phyloP scores from a whole-genome alignment of 306 rosid genomes.

The Mimosa pudica region DNA sequence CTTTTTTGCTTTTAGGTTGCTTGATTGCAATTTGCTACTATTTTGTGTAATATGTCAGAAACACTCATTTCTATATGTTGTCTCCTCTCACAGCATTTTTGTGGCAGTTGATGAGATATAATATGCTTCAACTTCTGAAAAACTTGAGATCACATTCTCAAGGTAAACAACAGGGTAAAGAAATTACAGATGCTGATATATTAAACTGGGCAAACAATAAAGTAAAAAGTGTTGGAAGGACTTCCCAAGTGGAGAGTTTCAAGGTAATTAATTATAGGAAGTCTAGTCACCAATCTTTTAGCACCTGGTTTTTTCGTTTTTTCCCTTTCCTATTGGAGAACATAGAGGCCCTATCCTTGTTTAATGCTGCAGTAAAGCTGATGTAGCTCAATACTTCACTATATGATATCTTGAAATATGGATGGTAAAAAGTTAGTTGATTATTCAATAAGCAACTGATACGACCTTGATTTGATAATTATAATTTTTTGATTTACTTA shows the following conservation, averaged over 20 bases:
- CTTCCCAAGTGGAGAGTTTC: conserved; percentile 88
- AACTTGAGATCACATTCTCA: conserved; percentile 94
- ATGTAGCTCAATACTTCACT: background rate
- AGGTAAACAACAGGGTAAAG: conserved; percentile 69
- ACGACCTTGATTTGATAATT: background rate
- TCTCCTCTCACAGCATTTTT: conserved; percentile 64
- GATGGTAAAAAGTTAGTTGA: background rate
- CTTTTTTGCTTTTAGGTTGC: too few species aligned
- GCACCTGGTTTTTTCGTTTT: background rate
- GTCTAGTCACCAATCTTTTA: background rate
- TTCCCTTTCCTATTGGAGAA: background rate
- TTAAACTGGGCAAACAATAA: conserved; percentile 90
- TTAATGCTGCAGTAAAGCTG: background rate
- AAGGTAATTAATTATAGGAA: conserved; percentile 60
- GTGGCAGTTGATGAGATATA: conserved; percentile 98
- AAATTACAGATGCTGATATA: conserved; percentile 89
- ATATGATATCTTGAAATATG: background rate
- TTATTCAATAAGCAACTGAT: background rate
- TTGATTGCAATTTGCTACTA: conserved; percentile 7
- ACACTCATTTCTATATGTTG: conserved; percentile 22
- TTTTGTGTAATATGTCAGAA: conserved; percentile 2
- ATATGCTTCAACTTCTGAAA: conserved; percentile 91
- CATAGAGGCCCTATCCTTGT: background rate
- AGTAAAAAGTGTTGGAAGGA: conserved; percentile 80
- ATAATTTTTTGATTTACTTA: conserved; percentile 21